phyloP scores from a whole-genome alignment of 106 monocot genomes.

The Cymbidium sinense region DNA sequence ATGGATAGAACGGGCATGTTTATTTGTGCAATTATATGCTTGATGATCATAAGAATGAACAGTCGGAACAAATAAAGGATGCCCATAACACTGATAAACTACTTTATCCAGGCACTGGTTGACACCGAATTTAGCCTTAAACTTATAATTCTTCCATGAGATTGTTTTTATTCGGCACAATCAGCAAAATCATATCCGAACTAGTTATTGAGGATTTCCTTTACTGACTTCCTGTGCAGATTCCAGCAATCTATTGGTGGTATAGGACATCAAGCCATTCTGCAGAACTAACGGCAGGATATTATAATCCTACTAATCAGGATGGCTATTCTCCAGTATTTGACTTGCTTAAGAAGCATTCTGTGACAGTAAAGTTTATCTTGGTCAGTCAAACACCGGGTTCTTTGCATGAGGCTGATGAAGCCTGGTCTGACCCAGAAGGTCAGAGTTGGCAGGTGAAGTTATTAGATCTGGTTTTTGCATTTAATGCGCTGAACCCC shows the following conservation, averaged over 20 bases:
- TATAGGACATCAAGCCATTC: conserved; percentile 81
- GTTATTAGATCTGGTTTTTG: background rate
- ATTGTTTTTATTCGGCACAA: background rate
- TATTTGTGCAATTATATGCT: no score
- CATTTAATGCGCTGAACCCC: background rate
- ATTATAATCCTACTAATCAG: conserved; percentile 74
- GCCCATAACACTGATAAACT: no score
- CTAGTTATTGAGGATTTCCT: background rate
- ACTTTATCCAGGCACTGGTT: no score
- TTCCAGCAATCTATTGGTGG: conserved; percentile 91
- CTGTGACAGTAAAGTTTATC: conserved; percentile 48
- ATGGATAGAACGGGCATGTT: background rate
- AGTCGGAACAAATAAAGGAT: background rate
- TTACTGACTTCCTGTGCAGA: conserved; percentile 28
- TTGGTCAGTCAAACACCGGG: conserved; percentile 22
- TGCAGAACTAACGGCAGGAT: conserved; percentile 89
- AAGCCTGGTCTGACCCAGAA: conserved; percentile 57
- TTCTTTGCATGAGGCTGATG: conserved; percentile 37
- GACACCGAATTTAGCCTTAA: background rate
- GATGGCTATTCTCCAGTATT: conserved; percentile 85
- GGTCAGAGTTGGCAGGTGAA: conserved; percentile 81
- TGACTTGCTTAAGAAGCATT: conserved; percentile 68
- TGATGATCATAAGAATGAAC: background rate
- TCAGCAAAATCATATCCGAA: background rate
- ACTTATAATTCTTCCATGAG: background rate